Conservation (phyloP, 257 asterid species). For the Primulina tabacum region DNA sequence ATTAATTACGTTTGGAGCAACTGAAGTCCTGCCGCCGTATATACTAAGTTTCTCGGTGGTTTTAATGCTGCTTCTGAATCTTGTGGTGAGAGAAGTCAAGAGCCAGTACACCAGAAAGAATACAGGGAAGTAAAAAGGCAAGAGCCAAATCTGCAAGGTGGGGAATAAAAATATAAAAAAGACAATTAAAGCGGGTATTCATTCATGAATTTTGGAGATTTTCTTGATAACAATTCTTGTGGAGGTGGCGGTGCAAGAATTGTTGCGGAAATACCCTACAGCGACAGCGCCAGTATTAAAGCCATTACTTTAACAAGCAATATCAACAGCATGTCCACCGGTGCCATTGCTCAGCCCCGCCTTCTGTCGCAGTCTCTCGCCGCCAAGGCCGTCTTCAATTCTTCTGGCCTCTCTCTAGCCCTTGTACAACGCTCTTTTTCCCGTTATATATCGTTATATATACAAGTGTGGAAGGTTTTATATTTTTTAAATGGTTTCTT, state of each 20-base stretch:
- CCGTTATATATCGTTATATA: background rate
- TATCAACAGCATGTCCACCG: slow-evolving; percentile 42
- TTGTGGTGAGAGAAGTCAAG: slow-evolving; percentile 12
- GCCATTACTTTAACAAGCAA: slow-evolving; percentile 12
- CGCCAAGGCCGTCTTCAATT: slow-evolving; percentile 64
- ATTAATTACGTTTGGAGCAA: slow-evolving; percentile 8
- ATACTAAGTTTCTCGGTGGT: slow-evolving; percentile 11
- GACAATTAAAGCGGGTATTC: slow-evolving; percentile 6
- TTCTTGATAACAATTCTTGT: slow-evolving; percentile 65
- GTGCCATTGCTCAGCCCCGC: slow-evolving; percentile 52
- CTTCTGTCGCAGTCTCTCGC: slow-evolving; percentile 48
- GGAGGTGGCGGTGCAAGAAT: slow-evolving; percentile 60
- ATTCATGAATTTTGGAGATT: slow-evolving; percentile 95
- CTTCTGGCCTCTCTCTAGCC: slow-evolving; percentile 92
- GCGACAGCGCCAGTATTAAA: slow-evolving; percentile 24
- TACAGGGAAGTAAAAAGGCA: background rate
- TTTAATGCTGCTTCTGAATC: slow-evolving; percentile 8
- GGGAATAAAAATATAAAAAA: slow-evolving; percentile 3
- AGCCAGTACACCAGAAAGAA: slow-evolving; percentile 2
- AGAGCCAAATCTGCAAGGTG: background rate
- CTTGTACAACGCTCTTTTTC: slow-evolving; percentile 44
- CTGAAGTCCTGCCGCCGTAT: slow-evolving; percentile 7
- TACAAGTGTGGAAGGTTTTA: background rate
- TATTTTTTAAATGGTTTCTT: background rate
- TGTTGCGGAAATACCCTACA: slow-evolving; percentile 51